Conservation (phyloP, 1,139 yeast genomes). For the Candida sanyaensis region DNA sequence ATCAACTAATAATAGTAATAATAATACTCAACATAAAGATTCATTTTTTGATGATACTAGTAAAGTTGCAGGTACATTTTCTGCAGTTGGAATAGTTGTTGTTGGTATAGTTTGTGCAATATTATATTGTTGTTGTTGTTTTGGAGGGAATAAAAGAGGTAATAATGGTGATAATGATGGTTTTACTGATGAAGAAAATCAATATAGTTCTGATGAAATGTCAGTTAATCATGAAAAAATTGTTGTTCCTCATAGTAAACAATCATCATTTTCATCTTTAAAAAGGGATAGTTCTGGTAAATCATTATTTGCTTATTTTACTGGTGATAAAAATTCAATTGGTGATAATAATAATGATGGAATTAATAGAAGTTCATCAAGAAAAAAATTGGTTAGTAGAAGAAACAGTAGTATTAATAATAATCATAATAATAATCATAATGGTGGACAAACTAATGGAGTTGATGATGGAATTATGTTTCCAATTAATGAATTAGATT, state of each 20-base stretch:
- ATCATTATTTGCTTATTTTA: slow-evolving; percentile 35
- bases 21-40: slow-evolving; percentile 9
- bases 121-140: slow-evolving; percentile 41
- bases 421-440: too few species aligned
- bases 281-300: slow-evolving; percentile 38
- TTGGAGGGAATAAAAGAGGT: slow-evolving; percentile 11
- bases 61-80: slow-evolving; percentile 73
- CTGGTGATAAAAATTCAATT: slow-evolving; percentile 18
- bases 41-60: slow-evolving; percentile 59
- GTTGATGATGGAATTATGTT: slow-evolving; percentile 22
- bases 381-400: slow-evolving; percentile 29
- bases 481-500: slow-evolving; percentile 61
- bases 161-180: slow-evolving; percentile 24
- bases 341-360: slow-evolving; percentile 18
- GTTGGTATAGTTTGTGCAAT: slow-evolving; percentile 38
- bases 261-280: slow-evolving; percentile 19
- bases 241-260: slow-evolving; percentile 13
- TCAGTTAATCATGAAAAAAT: slow-evolving; percentile 25
- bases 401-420: slow-evolving; percentile 11
- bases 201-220: slow-evolving; percentile 31
- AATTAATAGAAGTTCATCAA: slow-evolving; percentile 33
- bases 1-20: slow-evolving; percentile 6
- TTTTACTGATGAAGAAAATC: slow-evolving; percentile 44
- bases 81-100: slow-evolving; percentile 63
- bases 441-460: background rate